Evolutionary conservation across 2,329 filamentous ascomycete genomes (phyloP), one percentile per base, ranked within the genome.

Genomic region (Hymenoscyphus repandus): DNA sequence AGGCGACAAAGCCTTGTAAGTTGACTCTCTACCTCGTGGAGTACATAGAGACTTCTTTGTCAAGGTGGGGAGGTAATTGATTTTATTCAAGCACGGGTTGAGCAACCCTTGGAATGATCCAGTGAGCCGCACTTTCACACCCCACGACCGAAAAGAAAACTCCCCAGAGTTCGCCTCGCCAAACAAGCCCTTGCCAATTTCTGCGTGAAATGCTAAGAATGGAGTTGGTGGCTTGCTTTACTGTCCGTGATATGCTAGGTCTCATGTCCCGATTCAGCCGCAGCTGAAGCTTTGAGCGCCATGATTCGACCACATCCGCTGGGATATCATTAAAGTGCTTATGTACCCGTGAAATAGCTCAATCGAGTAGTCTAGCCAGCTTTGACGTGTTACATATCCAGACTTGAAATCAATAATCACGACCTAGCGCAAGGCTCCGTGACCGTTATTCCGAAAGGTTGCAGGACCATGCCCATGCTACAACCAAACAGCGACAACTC

Each of bases 261-360:
- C 32, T 18, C 10, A 45, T 13, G 5, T 45, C 15, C 18, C 6
- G 15, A 30, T 39, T 50, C 47, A 50, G 47, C 47, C 47, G 33
- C 41, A 50, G 41, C 47, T 50, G 47, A 45, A 30, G 42, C 9
- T 22, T 20, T 18, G 15, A 18, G 13, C 3, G 12, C 10, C 34
- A 37, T 37, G 34, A 17, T 37, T 37, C 12, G 34, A 13, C 34
- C 15, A 37, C 12, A 37, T 13, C 12, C 34, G 15, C 15, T 17
- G 34, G 34, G 12, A 37, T 13, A 13, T 37, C 34, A 5, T 37
- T 13, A 37, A 20, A 45, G 18, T 2, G 9, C 31, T 34, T 12
- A 13, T 5, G 18, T 34, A 5, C 31, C 43, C 4, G 34, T 31
- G 9, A 32, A 45, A 45, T 22, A 10, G 34, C 12, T 11, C 34